Percentiles rank a stretch among this genome's conserved stretches.
phyloP scores from a whole-genome alignment of 495 filamentous ascomycete genomes.

The Cercophora newfieldiana region DNA sequence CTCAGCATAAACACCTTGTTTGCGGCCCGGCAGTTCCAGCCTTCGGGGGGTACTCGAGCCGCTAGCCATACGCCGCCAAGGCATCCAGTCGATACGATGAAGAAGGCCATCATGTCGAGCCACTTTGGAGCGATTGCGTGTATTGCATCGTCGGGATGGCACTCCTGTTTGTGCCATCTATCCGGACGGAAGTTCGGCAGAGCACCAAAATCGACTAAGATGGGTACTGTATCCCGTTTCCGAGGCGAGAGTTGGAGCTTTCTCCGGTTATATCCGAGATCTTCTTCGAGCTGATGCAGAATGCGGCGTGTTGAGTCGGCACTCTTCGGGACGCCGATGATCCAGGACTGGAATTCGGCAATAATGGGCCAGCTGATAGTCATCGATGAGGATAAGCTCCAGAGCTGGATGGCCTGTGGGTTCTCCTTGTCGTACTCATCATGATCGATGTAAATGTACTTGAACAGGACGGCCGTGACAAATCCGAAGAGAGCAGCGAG shows the following conservation, averaged over 20 bases:
- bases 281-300: not conserved
- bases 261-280: not conserved
- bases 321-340: not conserved
- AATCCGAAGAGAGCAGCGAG: not conserved
- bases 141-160: too few species aligned
- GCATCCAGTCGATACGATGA: not conserved
- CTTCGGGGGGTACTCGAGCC: not conserved
- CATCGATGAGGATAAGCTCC: slow-evolving; percentile 8
- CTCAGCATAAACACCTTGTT: not conserved
- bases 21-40: not conserved
- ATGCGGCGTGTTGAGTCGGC: not conserved
- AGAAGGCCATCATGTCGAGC: not conserved
- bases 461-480: not conserved
- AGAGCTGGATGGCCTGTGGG: not conserved
- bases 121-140: too few species aligned
- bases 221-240: too few species aligned
- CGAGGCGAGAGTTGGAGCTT: not conserved
- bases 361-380: not conserved
- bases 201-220: not conserved
- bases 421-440: not conserved
- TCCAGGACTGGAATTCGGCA: not conserved
- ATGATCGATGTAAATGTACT: slow-evolving; percentile 6
- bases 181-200: not conserved
- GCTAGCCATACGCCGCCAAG: not conserved
- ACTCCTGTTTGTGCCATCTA: not conserved